Base-by-base conservation (phyloP, 768 basidiomycete genomes). In the Macrocybe gigantea region DNA sequence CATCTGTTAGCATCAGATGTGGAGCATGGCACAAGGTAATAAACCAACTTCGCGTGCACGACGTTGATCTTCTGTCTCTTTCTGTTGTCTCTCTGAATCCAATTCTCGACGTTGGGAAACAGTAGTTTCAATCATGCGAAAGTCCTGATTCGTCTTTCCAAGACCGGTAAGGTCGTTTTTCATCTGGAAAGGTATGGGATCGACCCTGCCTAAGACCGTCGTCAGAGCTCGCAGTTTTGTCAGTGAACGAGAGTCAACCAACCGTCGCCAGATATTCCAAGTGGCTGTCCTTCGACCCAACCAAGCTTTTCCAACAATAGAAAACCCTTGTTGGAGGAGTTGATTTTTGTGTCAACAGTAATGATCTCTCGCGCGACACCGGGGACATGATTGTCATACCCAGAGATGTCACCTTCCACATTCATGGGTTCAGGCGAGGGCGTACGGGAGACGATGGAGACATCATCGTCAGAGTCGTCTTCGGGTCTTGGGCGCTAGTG, bases 121-220 rank as follows among this genome's bases (percentile, higher is more conserved):
- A 6, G 88, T 90, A 0, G 84, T 82, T 63, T 91, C 88, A 40
- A 90, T 86, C 82, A 91, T 85, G 36, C 80, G 79, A 37, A 86
- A 78, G 61, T 93, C 90, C 60, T 89, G 86, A 46, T 64, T 85
- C 4, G 73, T 72, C 61, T 90, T 92, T 11, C 90, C 90, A 12
- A 93, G 73, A 9, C 90, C 90, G 15, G 83, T 88, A 38, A 78
- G 69, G 57, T 92, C 90, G 34, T 73, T 74, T 62, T 92, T 91
- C 56, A 89, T 68, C 47, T 82, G 75, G 61, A 92, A 92, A 7
- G 90, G 89, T 38, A 93, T 73, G 1, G 90, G 90, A 40, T 93
- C 89, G 45, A 85, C 74, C 47, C 88, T 86, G 36, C 87, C 90
- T 92, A 50, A 22, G 22, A 22, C 2, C 22, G 22, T 22, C 4